A percentile compares a stretch with the other conserved stretches of the same genome.
Conservation (phyloP, 176 grass and related monocot species). For the Phoenix roebelenii region DNA sequence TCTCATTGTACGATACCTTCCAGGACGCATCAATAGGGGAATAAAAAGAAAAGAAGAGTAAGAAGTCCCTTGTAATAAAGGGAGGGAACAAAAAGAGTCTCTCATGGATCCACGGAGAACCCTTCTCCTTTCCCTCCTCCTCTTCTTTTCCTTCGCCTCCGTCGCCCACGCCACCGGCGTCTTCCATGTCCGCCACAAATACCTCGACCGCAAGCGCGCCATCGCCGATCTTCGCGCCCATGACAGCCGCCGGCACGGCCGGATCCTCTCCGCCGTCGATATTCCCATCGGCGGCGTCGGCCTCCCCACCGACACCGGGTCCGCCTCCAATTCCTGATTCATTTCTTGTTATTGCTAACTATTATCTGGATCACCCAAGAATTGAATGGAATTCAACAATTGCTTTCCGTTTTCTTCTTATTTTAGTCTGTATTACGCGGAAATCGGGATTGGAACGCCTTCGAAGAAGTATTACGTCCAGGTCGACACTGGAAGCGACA, state of each 20-base stretch:
- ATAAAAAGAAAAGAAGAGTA: too few relatives aligned
- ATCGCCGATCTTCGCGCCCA: constrained; percentile 38
- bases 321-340: constrained; percentile 1
- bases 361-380: background rate
- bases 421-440: constrained; percentile 68
- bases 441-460: constrained; percentile 68
- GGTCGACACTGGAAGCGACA: constrained; percentile 94
- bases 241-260: constrained; percentile 38
- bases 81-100: too few relatives aligned
- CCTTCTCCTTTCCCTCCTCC: background rate
- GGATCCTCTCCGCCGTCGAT: constrained; percentile 47
- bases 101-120: constrained; percentile 4
- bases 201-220: constrained; percentile 24
- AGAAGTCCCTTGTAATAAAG: too few relatives aligned
- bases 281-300: constrained; percentile 66
- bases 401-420: background rate
- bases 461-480: constrained; percentile 80
- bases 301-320: constrained; percentile 76
- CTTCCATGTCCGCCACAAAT: constrained; percentile 70
- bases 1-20: too few relatives aligned
- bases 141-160: background rate
- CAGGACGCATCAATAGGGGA: too few relatives aligned
- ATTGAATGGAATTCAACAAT: too few relatives aligned
- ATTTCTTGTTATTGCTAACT: constrained; percentile 2
- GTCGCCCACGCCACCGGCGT: constrained; percentile 32